Percentiles rank a stretch among this genome's conserved stretches.
Evolutionary conservation across 169 alveolate species (phyloP).

Genomic region (Eimeria necatrix): DNA sequence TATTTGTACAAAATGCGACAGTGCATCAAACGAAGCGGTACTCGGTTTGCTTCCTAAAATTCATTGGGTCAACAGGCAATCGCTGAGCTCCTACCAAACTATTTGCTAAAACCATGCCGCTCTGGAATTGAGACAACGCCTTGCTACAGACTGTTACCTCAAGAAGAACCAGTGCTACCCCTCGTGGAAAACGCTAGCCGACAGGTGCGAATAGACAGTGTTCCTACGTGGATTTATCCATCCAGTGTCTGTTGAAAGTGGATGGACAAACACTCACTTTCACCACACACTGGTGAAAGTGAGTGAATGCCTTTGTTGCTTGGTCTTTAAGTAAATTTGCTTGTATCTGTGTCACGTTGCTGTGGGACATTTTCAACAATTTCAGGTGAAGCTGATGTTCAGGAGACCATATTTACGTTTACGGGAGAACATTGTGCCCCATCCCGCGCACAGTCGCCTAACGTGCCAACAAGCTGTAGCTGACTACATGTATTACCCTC

Average conservation of each 20-base stretch:
- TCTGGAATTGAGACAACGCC: neutral
- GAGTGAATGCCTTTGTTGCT: neutral
- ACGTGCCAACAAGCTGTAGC: neutral
- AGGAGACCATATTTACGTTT: neutral
- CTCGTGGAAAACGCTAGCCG: neutral
- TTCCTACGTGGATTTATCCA: neutral
- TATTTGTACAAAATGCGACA: no score
- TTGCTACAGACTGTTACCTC: neutral
- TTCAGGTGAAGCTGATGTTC: neutral
- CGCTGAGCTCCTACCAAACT: neutral
- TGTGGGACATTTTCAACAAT: no score
- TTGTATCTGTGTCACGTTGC: neutral
- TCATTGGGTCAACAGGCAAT: neutral
- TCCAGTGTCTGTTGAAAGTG: no score
- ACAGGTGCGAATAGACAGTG: neutral
- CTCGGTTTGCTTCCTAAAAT: no score
- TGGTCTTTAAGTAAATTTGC: neutral
- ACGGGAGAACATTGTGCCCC: neutral
- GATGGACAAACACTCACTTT: no score
- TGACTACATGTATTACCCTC: neutral
- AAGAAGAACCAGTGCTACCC: neutral
- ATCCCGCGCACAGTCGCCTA: neutral
- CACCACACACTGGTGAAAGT: neutral
- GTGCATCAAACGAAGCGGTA: no score
- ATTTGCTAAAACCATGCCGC: neutral